Conservation (phyloP, 2,329 filamentous ascomycete species). For the Penicillium sclerotiorum region DNA sequence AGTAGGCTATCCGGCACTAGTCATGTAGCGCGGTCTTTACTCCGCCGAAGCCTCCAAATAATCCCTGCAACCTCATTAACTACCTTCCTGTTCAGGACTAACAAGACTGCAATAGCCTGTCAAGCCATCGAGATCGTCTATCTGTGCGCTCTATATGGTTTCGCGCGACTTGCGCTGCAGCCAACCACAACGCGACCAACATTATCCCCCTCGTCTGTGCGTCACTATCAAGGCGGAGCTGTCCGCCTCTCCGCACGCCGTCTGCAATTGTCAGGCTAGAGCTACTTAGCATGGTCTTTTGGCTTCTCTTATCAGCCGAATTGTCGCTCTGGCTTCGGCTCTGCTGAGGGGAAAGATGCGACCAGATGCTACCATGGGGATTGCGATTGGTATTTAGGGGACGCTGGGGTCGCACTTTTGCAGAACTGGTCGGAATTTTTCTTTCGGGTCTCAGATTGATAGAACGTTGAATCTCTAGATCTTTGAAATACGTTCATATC, state of each 20-base stretch:
- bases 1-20: too few species aligned
- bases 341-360: too few species aligned
- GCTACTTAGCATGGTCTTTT: conserved; percentile 6
- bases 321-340: too few species aligned
- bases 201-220: conserved; percentile 5
- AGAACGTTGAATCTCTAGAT: too few species aligned
- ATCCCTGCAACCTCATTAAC: not conserved
- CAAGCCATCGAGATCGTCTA: not conserved
- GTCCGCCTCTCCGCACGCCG: conserved; percentile 1
- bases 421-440: too few species aligned
- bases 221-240: conserved; percentile 1
- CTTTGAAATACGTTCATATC: too few species aligned
- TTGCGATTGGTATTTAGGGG: too few species aligned
- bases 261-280: not conserved
- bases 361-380: too few species aligned
- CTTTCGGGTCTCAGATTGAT: too few species aligned
- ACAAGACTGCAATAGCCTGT: conserved; percentile 2
- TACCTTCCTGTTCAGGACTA: conserved; percentile 13
- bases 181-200: conserved; percentile 1
- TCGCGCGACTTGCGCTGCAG: not conserved
- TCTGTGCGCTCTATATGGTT: not conserved
- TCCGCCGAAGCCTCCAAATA: too few species aligned
- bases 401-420: too few species aligned
- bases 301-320: conserved; percentile 4
- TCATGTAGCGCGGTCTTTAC: not conserved